Percentiles rank a stretch among this genome's conserved stretches.
Evolutionary conservation across 192 early-diverging fungal genomes (phyloP).

Genomic region (Coemansia sp.): DNA sequence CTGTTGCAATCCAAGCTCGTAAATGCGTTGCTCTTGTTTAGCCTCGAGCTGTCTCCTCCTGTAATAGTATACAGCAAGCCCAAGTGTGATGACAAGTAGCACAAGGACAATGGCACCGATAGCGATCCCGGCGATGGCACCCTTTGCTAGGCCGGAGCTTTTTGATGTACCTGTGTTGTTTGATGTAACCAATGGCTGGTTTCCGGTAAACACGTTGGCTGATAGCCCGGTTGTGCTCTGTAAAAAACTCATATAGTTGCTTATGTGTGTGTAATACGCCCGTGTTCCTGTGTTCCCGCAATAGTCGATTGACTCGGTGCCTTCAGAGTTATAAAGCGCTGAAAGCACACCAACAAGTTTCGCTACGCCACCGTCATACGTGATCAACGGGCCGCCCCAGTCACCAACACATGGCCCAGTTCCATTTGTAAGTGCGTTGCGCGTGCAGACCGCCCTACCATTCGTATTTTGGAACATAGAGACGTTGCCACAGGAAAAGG

Average conservation of each 20-base stretch:
- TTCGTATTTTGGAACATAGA: constrained; percentile 37
- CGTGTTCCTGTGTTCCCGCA: constrained; percentile 40
- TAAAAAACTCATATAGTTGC: constrained; percentile 39
- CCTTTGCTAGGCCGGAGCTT: constrained; percentile 19
- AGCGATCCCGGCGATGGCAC: constrained; percentile 38
- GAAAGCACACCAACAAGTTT: constrained; percentile 45
- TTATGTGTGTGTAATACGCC: constrained; percentile 37
- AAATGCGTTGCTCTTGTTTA: constrained; percentile 39
- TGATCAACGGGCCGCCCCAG: constrained; percentile 41
- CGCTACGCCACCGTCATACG: constrained; percentile 22
- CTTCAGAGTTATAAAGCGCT: constrained; percentile 22
- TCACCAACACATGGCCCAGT: constrained; percentile 39
- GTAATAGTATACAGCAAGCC: constrained; percentile 14
- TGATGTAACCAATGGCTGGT: constrained; percentile 20
- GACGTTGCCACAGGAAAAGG: constrained; percentile 23
- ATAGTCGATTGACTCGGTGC: constrained; percentile 18
- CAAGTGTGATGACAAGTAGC: constrained; percentile 28
- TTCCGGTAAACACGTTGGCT: constrained; percentile 39
- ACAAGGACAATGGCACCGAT: constrained; percentile 27
- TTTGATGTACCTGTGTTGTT: constrained; percentile 8
- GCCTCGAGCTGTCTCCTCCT: constrained; percentile 25
- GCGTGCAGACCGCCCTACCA: constrained; percentile 40
- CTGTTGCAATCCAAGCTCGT: constrained; percentile 50
- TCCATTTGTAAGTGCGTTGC: constrained; percentile 33
- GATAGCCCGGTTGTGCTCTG: constrained; percentile 27